Percentiles rank a stretch among this genome's conserved stretches.
Conservation (phyloP, 768 basidiomycete genomes). For the Leccinellum luteum region DNA sequence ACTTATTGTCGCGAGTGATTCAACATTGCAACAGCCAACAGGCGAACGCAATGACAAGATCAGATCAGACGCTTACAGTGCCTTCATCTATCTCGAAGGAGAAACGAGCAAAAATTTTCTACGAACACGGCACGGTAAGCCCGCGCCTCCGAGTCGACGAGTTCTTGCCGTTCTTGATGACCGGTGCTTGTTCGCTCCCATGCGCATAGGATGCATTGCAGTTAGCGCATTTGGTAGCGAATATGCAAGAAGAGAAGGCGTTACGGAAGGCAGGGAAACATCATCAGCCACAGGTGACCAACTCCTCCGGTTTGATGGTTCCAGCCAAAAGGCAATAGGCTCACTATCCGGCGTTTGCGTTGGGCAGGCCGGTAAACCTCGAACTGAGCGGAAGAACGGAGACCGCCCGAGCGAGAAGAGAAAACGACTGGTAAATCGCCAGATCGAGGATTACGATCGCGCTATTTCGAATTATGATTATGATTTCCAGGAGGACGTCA, state of each 20-base stretch:
- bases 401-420: slow-evolving; percentile 30
- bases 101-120: slow-evolving; percentile 28
- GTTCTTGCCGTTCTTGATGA: slow-evolving; percentile 19
- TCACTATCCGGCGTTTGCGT: slow-evolving; percentile 12
- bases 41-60: slow-evolving; percentile 25
- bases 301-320: slow-evolving; percentile 3
- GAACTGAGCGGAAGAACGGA: slow-evolving; percentile 26
- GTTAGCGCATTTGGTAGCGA: slow-evolving; percentile 48
- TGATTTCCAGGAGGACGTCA: slow-evolving; percentile 41
- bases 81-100: slow-evolving; percentile 23
- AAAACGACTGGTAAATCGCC: slow-evolving; percentile 39
- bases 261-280: slow-evolving; percentile 39
- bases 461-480: slow-evolving; percentile 9
- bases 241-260: slow-evolving; percentile 44
- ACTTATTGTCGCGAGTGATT: slow-evolving; percentile 14
- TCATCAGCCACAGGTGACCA: slow-evolving; percentile 38
- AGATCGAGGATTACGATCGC: slow-evolving; percentile 7
- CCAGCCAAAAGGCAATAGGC: slow-evolving; percentile 17
- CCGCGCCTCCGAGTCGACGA: slow-evolving; percentile 10
- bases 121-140: slow-evolving; percentile 34
- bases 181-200: slow-evolving; percentile 16
- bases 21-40: not conserved
- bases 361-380: slow-evolving; percentile 28
- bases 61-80: slow-evolving; percentile 21
- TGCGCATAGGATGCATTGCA: slow-evolving; percentile 42